Percentiles rank a stretch among this genome's conserved stretches.
phyloP scores from a whole-genome alignment of 1,139 yeast genomes.

The Debaryomycetaceae sp. region DNA sequence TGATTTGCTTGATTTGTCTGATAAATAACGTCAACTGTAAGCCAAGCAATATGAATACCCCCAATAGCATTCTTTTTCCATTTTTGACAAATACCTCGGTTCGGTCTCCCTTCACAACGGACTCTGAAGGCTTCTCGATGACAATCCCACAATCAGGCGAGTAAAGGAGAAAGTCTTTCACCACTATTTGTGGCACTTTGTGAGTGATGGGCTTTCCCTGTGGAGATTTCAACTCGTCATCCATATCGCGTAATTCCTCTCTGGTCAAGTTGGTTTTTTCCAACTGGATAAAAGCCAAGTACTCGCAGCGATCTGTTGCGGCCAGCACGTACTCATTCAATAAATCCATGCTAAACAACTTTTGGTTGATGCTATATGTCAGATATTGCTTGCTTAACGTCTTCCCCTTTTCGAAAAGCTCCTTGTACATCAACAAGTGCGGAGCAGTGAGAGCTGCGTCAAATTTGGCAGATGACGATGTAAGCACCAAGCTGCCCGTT shows the following conservation, averaged over 20 bases:
- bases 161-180: slow-evolving; percentile 58
- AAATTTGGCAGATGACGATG: slow-evolving; percentile 71
- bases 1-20: slow-evolving; percentile 65
- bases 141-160: slow-evolving; percentile 86
- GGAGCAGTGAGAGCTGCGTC: slow-evolving; percentile 59
- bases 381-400: slow-evolving; percentile 35
- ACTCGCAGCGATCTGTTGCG: slow-evolving; percentile 63
- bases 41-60: slow-evolving; percentile 45
- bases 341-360: slow-evolving; percentile 21
- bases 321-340: slow-evolving; percentile 33
- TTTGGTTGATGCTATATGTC: slow-evolving; percentile 11
- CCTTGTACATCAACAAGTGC: slow-evolving; percentile 45
- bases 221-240: slow-evolving; percentile 67
- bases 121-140: slow-evolving; percentile 29
- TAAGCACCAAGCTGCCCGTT: slow-evolving; percentile 62
- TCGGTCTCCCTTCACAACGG: slow-evolving; percentile 45
- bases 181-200: slow-evolving; percentile 49
- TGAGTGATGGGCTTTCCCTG: slow-evolving; percentile 66
- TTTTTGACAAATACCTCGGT: slow-evolving; percentile 44
- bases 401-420: slow-evolving; percentile 39
- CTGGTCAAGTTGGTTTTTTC: slow-evolving; percentile 52
- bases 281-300: slow-evolving; percentile 62
- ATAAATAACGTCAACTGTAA: slow-evolving; percentile 29
- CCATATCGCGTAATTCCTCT: slow-evolving; percentile 56
- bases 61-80: slow-evolving; percentile 42